A percentile compares a stretch with the other conserved stretches of the same genome.
These are phyloP conservation scores for Pythium biforme DNA, from an alignment of 352 stramenopile genomes.

Conservation along the genomic window DNA sequence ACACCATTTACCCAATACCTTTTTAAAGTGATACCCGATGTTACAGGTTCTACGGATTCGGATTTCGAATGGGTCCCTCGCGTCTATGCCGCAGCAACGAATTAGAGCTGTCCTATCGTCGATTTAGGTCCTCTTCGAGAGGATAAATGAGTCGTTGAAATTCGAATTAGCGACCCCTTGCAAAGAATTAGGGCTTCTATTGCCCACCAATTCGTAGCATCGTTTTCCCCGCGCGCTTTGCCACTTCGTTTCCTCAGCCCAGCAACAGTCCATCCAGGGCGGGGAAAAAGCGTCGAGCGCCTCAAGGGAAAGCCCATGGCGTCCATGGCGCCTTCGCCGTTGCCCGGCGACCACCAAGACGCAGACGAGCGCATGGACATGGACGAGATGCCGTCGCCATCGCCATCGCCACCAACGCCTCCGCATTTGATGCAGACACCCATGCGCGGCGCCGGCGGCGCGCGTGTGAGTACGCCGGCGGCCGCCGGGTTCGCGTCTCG, in stretches of 20 bases:
- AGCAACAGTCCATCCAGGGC: neutral
- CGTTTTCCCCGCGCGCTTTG: neutral
- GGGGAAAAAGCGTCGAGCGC: neutral
- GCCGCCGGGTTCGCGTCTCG: neutral
- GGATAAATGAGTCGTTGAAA: too few relatives aligned
- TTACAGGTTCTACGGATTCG: slow-evolving; percentile 10
- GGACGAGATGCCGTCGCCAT: slow-evolving; percentile 2
- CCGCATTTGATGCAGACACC: slow-evolving; percentile 12
- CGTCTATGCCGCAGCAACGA: slow-evolving; percentile 17
- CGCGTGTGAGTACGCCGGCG: neutral
- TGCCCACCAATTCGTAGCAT: too few relatives aligned
- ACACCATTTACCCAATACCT: neutral
- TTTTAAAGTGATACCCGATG: slow-evolving; percentile 11
- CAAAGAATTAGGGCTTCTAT: slow-evolving; percentile 6
- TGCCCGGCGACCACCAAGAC: neutral
- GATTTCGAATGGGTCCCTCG: slow-evolving; percentile 24
- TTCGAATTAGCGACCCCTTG: too few relatives aligned
- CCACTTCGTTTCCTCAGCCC: neutral
- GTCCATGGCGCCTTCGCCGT: neutral
- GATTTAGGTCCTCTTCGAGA: too few relatives aligned
- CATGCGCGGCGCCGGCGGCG: slow-evolving; percentile 2
- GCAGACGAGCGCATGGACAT: slow-evolving; percentile 23
- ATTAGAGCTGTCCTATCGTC: neutral
- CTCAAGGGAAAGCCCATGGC: neutral
- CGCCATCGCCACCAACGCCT: neutral